Evolutionary conservation across 2,329 filamentous ascomycete species (phyloP).

Genomic region (Xylariomycetidae sp.): DNA sequence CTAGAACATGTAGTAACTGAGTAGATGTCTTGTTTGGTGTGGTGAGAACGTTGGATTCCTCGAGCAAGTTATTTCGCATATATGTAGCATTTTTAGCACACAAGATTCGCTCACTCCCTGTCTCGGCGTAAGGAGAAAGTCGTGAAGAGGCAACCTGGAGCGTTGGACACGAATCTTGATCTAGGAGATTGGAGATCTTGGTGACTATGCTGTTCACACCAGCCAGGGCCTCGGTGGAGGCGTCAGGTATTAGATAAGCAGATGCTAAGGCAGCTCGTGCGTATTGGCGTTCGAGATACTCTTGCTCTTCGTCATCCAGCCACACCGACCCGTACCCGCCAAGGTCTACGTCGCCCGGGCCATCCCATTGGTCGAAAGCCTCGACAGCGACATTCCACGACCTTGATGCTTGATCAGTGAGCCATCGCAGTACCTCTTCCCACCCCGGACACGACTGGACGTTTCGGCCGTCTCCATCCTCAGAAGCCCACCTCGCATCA

Average conservation of each 20-base stretch:
- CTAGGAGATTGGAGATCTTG: slow-evolving; percentile 56
- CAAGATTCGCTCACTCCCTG: slow-evolving; percentile 29
- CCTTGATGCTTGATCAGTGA: slow-evolving; percentile 53
- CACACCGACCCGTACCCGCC: slow-evolving; percentile 54
- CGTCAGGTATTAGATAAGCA: slow-evolving; percentile 61
- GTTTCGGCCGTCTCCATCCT: slow-evolving; percentile 17
- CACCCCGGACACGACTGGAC: slow-evolving; percentile 51
- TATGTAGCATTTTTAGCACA: slow-evolving; percentile 36
- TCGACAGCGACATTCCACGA: slow-evolving; percentile 60
- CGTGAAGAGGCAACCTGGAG: slow-evolving; percentile 43
- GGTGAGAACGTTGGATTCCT: slow-evolving; percentile 60
- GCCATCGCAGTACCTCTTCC: slow-evolving; percentile 66
- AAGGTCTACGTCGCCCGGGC: slow-evolving; percentile 65
- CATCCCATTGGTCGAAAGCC: slow-evolving; percentile 68
- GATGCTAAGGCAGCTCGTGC: slow-evolving; percentile 63
- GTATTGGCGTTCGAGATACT: slow-evolving; percentile 59
- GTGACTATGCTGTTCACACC: slow-evolving; percentile 57
- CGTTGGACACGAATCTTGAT: slow-evolving; percentile 52
- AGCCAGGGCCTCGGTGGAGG: slow-evolving; percentile 52
- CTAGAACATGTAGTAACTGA: slow-evolving; percentile 57
- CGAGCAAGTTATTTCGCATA: slow-evolving; percentile 51
- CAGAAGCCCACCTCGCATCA: slow-evolving; percentile 47
- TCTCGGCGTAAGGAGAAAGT: slow-evolving; percentile 36
- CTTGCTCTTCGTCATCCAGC: slow-evolving; percentile 56
- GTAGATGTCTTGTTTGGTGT: slow-evolving; percentile 51